Evolutionary conservation across 2,329 filamentous ascomycete species (phyloP), one percentile per base, ranked within the genome.

Genomic region (Sodiomyces alkalinus): DNA sequence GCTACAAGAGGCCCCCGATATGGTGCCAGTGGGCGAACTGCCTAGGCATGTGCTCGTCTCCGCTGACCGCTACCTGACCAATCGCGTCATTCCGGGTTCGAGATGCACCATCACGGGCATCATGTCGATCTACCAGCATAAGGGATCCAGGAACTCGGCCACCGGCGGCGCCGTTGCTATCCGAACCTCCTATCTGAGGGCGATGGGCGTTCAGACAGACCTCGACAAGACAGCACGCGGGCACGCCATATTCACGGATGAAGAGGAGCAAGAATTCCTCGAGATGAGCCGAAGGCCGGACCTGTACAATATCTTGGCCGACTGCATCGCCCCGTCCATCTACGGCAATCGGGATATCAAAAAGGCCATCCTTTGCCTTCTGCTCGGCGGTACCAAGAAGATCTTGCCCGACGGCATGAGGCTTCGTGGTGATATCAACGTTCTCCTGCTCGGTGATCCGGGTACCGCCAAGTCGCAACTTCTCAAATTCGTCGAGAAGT

Each of bases 381-480:
- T 98, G 2, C 74, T 96, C 49, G 90, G 90, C 33, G 90, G 90
- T 10, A 92, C 85, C 17, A 98, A 98, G 56, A 98, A 98, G 57
- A 92, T 98, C 20, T 60, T 98, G 1, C 90, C 90, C 0, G 90
- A 98, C 42, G 90, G 90, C 19, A 98, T 98, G 86, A 92, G 81
- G 47, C 68, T 98, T 7, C 75, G 90, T 68, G 90, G 90, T 44
- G 90, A 98, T 46, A 98, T 98, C 54, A 98, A 98, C 51, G 87
- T 98, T 4, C 68, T 98, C 9, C 69, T 98, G 16, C 77, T 98
- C 15, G 90, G 90, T 68, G 90, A 98, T 39, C 90, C 90, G 1
- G 90, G 90, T 71, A 98, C 90, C 2, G 90, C 90, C 33, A 98
- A 98, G 52, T 98, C 90, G 6, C 90, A 98, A 51, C 61, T 98